Evolutionary conservation across 2,329 filamentous ascomycete genomes (phyloP).

Genomic region (Talaromyces sp.): DNA sequence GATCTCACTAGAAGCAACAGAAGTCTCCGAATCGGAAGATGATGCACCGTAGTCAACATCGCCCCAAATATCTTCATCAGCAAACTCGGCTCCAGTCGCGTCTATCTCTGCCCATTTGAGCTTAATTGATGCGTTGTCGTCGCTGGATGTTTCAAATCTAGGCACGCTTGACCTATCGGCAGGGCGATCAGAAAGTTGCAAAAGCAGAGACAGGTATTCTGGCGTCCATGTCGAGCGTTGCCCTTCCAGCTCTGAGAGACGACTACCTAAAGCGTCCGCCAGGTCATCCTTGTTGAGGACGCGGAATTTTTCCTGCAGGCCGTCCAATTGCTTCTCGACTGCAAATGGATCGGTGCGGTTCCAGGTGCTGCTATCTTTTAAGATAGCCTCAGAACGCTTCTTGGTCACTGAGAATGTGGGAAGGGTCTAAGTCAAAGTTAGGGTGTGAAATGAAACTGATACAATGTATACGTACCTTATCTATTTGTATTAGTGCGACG

Average conservation of each 20-base stretch:
- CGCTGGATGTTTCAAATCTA: conserved; percentile 21
- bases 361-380: conserved; percentile 48
- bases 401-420: conserved; percentile 29
- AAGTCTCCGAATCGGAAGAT: conserved; percentile 42
- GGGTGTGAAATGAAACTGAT: neutral
- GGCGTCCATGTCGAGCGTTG: conserved; percentile 65
- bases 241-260: conserved; percentile 58
- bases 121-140: neutral
- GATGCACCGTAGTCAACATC: conserved; percentile 37
- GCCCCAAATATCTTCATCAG: conserved; percentile 42
- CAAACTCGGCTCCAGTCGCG: conserved; percentile 68
- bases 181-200: conserved; percentile 79
- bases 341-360: conserved; percentile 71
- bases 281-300: conserved; percentile 75
- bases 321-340: conserved; percentile 61
- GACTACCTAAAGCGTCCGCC: conserved; percentile 62
- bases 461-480: conserved; percentile 9
- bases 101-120: conserved; percentile 79
- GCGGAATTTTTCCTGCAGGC: conserved; percentile 81
- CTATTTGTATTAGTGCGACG: conserved; percentile 21
- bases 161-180: conserved; percentile 64
- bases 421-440: conserved; percentile 25
- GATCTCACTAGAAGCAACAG: conserved; percentile 31
- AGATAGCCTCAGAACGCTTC: conserved; percentile 29
- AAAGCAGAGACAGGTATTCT: conserved; percentile 72